phyloP scores from a whole-genome alignment of 2,329 filamentous ascomycete genomes.

The Thelonectria olida region DNA sequence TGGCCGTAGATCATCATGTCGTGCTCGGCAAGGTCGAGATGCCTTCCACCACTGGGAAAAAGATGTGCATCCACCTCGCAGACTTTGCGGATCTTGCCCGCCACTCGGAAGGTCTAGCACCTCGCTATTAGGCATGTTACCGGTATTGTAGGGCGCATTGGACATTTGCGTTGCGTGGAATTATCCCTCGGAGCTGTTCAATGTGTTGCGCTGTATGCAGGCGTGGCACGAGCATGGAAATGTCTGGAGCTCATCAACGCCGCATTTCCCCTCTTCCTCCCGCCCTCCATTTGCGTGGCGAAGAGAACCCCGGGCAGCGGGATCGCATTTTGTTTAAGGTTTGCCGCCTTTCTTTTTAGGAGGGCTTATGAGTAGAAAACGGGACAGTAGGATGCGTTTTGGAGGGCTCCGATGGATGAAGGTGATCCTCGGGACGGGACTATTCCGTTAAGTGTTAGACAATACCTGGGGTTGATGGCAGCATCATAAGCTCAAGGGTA shows the following conservation, averaged over 20 bases:
- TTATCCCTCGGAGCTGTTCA: no score
- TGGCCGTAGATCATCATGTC: neutral
- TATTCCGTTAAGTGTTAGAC: neutral
- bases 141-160: neutral
- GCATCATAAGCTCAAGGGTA: neutral
- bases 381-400: neutral
- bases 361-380: neutral
- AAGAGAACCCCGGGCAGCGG: neutral
- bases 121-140: neutral
- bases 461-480: neutral
- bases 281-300: no score
- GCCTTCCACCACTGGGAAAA: neutral
- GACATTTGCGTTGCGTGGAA: neutral
- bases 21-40: neutral
- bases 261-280: no score
- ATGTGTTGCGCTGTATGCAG: neutral
- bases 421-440: neutral
- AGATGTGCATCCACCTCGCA: neutral
- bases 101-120: neutral
- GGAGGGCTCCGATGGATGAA: neutral
- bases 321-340: slow-evolving; percentile 2
- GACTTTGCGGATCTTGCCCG: neutral
- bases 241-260: no score
- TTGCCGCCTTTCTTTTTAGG: neutral
- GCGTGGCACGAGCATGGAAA: neutral